Conservation (phyloP, 176 grass and related monocot species). For the Tillandsia leiboldiana region DNA sequence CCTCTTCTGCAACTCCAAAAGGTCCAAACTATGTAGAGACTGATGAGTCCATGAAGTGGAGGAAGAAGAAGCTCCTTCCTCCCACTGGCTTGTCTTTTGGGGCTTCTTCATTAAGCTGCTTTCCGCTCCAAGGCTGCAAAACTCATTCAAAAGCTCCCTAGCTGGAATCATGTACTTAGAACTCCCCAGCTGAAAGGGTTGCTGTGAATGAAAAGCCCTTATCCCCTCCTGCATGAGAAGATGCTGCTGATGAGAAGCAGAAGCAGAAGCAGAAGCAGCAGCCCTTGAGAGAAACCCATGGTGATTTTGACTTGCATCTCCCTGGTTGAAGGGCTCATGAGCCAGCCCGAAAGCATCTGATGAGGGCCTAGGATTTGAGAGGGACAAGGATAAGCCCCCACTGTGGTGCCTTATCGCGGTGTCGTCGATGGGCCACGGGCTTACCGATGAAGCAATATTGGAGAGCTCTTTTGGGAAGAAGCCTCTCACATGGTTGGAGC, state of each 20-base stretch:
- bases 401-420: background rate
- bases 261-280: background rate
- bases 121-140: conserved; percentile 11
- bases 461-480: background rate
- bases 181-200: conserved; percentile 5
- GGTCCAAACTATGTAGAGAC: conserved; percentile 2
- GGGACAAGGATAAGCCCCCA: background rate
- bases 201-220: background rate
- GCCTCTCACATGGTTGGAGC: background rate
- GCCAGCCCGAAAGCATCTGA: background rate
- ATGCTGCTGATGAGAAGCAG: background rate
- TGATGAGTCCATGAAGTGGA: conserved; percentile 7
- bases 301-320: background rate
- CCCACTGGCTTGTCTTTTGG: background rate
- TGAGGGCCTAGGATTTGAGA: background rate
- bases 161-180: conserved; percentile 9
- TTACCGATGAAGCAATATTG: background rate
- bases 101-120: background rate
- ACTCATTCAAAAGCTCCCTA: conserved; percentile 17
- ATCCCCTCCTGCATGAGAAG: background rate
- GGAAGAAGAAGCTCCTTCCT: background rate
- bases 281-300: background rate
- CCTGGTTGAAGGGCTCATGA: background rate
- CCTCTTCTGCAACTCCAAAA: conserved; percentile 17
- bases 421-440: conserved; percentile 2